phyloP scores from a whole-genome alignment of 768 basidiomycete genomes.

The Psilocybe tampanensis region DNA sequence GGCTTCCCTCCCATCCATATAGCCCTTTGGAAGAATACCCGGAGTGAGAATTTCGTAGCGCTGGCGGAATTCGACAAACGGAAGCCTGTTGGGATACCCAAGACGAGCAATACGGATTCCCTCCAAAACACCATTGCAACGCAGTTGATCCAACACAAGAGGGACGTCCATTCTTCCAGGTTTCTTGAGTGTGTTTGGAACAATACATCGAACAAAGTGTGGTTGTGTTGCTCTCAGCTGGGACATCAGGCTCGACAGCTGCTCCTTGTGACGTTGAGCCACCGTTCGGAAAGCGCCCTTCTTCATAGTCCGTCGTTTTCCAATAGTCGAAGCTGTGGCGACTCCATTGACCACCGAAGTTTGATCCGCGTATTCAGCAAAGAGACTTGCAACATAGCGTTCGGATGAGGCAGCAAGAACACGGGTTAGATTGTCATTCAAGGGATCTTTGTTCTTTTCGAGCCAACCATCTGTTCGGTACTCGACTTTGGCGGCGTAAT shows the following conservation, averaged over 20 bases:
- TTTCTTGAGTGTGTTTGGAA: slow-evolving; percentile 91
- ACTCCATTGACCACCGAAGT: slow-evolving; percentile 34
- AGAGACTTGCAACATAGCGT: slow-evolving; percentile 79
- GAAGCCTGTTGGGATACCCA: slow-evolving; percentile 95
- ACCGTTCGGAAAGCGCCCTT: slow-evolving; percentile 98
- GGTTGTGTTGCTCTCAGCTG: slow-evolving; percentile 95
- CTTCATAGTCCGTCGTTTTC: slow-evolving; percentile 80
- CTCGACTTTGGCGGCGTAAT: slow-evolving; percentile 97
- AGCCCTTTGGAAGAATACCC: slow-evolving; percentile 89
- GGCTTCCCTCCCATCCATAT: slow-evolving; percentile 97
- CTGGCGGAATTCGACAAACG: slow-evolving; percentile 96
- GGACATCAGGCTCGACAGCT: slow-evolving; percentile 86
- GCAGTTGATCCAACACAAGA: slow-evolving; percentile 91
- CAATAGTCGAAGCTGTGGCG: slow-evolving; percentile 43
- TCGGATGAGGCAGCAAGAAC: slow-evolving; percentile 85
- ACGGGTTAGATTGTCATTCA: slow-evolving; percentile 94
- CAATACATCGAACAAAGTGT: slow-evolving; percentile 98
- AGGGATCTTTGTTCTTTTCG: slow-evolving; percentile 99
- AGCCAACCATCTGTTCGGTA: slow-evolving; percentile 97
- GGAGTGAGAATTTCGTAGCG: slow-evolving; percentile 96
- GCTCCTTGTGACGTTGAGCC: slow-evolving; percentile 94
- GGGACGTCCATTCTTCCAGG: slow-evolving; percentile 92
- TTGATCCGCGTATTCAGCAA: slow-evolving; percentile 75
- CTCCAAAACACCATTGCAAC: slow-evolving; percentile 98
- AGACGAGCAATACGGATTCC: slow-evolving; percentile 97